These are phyloP conservation scores for Adansonia grandidieri DNA, from an alignment of 441 rosid species.

Conservation along the genomic window DNA sequence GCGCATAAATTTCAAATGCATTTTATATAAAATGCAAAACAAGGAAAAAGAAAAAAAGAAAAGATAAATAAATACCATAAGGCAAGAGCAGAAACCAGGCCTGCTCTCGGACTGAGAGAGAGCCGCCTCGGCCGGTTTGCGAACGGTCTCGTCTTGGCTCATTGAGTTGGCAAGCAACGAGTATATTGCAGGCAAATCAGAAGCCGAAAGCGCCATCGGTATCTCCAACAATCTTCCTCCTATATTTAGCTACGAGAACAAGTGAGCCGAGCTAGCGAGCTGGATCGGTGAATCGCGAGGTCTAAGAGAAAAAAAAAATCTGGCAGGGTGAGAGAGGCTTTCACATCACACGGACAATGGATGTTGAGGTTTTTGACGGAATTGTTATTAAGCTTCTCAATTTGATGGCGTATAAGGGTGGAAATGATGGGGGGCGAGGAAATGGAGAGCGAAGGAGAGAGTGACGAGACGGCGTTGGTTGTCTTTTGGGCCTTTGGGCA, in stretches of 20 bases:
- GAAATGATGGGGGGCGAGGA: no score
- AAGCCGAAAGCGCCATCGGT: slow-evolving; percentile 86
- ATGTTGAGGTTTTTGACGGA: slow-evolving; percentile 10
- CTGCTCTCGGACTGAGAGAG: slow-evolving; percentile 85
- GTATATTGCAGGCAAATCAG: slow-evolving; percentile 89
- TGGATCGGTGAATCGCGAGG: slow-evolving; percentile 42
- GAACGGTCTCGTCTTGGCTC: slow-evolving; percentile 81
- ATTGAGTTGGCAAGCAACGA: slow-evolving; percentile 79
- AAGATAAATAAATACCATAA: slow-evolving; percentile 58
- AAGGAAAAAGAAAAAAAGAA: neutral
- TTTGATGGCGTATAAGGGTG: no score
- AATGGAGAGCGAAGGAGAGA: no score
- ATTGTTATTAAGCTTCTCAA: neutral
- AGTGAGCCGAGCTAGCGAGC: slow-evolving; percentile 34
- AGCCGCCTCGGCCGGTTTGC: slow-evolving; percentile 91
- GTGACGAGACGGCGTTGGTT: no score
- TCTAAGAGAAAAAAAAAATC: neutral
- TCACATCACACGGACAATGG: slow-evolving; percentile 22
- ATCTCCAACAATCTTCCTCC: slow-evolving; percentile 8
- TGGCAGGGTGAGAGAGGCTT: slow-evolving; percentile 18
- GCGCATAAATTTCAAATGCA: slow-evolving; percentile 26
- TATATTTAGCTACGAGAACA: slow-evolving; percentile 12
- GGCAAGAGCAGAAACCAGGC: slow-evolving; percentile 95
- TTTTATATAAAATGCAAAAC: neutral
- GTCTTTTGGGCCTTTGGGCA: no score